phyloP scores from a whole-genome alignment of 2,329 filamentous ascomycete species.

The Nigrospora oryzae region DNA sequence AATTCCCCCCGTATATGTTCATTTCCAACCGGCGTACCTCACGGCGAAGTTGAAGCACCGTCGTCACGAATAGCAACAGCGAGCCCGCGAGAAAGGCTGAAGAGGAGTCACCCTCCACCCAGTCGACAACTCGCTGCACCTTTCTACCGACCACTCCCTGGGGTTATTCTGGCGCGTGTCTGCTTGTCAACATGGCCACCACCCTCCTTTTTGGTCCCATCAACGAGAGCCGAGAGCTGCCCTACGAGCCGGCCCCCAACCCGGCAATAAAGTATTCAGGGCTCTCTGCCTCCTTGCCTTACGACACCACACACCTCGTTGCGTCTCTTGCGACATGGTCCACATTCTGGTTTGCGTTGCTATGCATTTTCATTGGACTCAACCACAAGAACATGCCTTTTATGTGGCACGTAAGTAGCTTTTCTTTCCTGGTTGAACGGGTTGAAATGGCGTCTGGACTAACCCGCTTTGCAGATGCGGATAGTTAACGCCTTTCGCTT shows the following conservation, averaged over 20 bases:
- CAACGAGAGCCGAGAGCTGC: slow-evolving; percentile 11
- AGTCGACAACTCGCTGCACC: no score
- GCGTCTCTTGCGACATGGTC: slow-evolving; percentile 13
- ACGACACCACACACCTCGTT: slow-evolving; percentile 4
- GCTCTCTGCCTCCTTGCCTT: not conserved
- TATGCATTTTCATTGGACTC: slow-evolving; percentile 30
- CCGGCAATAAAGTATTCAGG: not conserved
- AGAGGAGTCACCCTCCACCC: no score
- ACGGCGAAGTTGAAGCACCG: no score
- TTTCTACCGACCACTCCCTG: no score
- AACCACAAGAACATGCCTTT: slow-evolving; percentile 54
- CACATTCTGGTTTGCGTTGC: slow-evolving; percentile 19
- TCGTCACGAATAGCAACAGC: no score
- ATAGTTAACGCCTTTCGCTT: slow-evolving; percentile 30
- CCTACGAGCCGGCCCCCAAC: slow-evolving; percentile 9
- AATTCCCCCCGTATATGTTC: no score
- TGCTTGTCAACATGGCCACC: slow-evolving; percentile 9
- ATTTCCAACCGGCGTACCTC: no score
- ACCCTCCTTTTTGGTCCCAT: slow-evolving; percentile 13
- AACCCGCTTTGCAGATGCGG: slow-evolving; percentile 14
- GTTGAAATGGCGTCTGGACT: not conserved
- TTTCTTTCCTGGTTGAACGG: not conserved
- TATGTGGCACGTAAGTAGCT: slow-evolving; percentile 48
- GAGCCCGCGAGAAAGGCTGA: no score
- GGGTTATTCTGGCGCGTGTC: not conserved